Evolutionary conservation across 257 asterid species (phyloP).

Genomic region (Misopates orontium): DNA sequence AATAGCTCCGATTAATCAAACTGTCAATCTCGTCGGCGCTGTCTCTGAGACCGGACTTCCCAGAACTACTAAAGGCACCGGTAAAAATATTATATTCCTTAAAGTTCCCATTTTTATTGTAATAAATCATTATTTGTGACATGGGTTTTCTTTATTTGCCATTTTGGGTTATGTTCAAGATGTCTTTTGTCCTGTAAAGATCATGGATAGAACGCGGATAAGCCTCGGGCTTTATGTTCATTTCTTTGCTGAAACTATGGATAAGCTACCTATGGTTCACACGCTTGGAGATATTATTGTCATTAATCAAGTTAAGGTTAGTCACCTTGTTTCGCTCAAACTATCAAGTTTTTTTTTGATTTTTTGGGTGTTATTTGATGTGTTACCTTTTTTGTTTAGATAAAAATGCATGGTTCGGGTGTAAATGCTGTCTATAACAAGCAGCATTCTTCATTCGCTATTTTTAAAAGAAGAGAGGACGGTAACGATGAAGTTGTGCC

Average conservation of each 20-base stretch:
- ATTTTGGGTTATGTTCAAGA: slow-evolving; percentile 42
- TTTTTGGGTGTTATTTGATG: background rate
- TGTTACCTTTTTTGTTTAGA: slow-evolving; percentile 37
- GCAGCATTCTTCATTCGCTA: slow-evolving; percentile 68
- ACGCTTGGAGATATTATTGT: slow-evolving; percentile 60
- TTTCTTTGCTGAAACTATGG: slow-evolving; percentile 60
- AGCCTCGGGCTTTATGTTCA: slow-evolving; percentile 43
- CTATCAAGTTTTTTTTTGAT: background rate
- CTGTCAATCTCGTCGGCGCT: slow-evolving; percentile 65
- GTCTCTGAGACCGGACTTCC: slow-evolving; percentile 54
- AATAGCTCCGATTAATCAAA: slow-evolving; percentile 48
- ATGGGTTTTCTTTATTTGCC: background rate
- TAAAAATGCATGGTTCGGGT: slow-evolving; percentile 50
- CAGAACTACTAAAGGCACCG: slow-evolving; percentile 62
- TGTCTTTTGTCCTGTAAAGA: slow-evolving; percentile 47
- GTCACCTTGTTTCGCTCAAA: background rate
- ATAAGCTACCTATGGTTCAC: slow-evolving; percentile 57
- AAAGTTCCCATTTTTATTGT: background rate
- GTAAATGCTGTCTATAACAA: slow-evolving; percentile 63
- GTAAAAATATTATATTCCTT: slow-evolving; percentile 22
- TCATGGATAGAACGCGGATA: slow-evolving; percentile 61
- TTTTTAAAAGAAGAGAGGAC: slow-evolving; percentile 53
- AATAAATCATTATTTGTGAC: background rate
- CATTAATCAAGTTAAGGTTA: slow-evolving; percentile 66
- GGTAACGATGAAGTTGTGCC: slow-evolving; percentile 41